These are phyloP conservation scores for Cryptococcus sp. DNA, from an alignment of 1,284 basidiomycete species.

Conservation along the genomic window DNA sequence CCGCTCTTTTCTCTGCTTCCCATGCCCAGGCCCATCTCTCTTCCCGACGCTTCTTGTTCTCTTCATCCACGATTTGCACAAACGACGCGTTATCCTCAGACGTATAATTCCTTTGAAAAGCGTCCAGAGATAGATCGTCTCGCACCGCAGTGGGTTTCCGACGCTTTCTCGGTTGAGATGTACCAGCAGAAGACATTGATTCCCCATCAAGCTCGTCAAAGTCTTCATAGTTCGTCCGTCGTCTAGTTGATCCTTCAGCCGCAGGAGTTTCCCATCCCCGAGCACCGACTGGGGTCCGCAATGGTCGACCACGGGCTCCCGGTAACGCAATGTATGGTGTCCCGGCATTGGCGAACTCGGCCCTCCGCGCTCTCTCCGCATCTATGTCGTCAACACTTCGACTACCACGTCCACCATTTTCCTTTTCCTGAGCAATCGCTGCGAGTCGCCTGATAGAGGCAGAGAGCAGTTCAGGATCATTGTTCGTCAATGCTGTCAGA, in stretches of 20 bases:
- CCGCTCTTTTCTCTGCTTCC: conserved; percentile 79
- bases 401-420: conserved; percentile 21
- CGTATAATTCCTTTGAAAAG: conserved; percentile 85
- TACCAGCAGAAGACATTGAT: conserved; percentile 9
- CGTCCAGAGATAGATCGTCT: conserved; percentile 66
- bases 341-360: conserved; percentile 32
- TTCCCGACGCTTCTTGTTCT: conserved; percentile 71
- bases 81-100: conserved; percentile 96
- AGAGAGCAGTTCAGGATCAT: conserved; percentile 71
- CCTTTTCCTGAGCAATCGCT: conserved; percentile 57
- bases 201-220: conserved; percentile 14
- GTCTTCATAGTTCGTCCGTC: conserved; percentile 13
- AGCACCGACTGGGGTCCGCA: conserved; percentile 43
- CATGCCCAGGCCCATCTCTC: conserved; percentile 86
- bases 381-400: conserved; percentile 17
- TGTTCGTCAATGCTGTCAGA: conserved; percentile 70
- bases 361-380: conserved; percentile 20
- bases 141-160: conserved; percentile 32
- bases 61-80: conserved; percentile 80
- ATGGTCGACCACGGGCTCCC: conserved; percentile 17
- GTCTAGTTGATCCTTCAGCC: conserved; percentile 17
- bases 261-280: conserved; percentile 48
- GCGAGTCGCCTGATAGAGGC: conserved; percentile 72
- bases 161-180: conserved; percentile 8
- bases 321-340: conserved; percentile 46